Percentiles rank a stretch among this genome's conserved stretches.
These are phyloP conservation scores for Plasmodium blacklocki DNA, from an alignment of 169 alveolate genomes.

Conservation along the genomic window DNA sequence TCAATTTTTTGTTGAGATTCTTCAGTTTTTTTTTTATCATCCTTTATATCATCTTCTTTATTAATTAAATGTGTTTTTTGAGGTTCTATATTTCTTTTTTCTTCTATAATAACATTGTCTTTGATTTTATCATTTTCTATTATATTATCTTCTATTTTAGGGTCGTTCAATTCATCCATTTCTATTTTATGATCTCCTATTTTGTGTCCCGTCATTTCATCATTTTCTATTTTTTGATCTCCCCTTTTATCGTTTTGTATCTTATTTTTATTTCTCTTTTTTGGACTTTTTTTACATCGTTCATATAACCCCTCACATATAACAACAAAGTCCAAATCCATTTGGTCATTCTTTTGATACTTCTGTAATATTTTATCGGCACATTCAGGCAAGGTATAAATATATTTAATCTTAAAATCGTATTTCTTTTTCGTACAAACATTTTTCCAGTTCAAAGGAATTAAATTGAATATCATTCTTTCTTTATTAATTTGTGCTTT, in stretches of 20 bases:
- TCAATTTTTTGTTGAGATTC: no score
- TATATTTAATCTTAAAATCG: conserved; percentile 31
- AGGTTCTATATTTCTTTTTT: no score
- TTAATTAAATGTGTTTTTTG: no score
- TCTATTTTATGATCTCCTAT: neutral
- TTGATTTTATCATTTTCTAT: neutral
- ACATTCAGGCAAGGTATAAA: conserved; percentile 52
- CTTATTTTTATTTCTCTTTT: neutral
- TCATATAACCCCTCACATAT: conserved; percentile 37
- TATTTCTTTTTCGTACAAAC: conserved; percentile 22
- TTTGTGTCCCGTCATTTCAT: neutral
- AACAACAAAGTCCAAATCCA: conserved; percentile 50
- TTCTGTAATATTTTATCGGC: conserved; percentile 55
- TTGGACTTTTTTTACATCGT: neutral
- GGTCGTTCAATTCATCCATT: neutral
- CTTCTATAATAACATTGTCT: neutral
- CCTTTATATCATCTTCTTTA: no score
- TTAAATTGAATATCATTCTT: conserved; percentile 9
- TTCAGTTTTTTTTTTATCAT: no score
- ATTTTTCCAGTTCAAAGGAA: conserved; percentile 13
- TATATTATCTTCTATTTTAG: neutral
- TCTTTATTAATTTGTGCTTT: neutral
- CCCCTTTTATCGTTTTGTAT: neutral
- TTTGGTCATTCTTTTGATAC: conserved; percentile 10
- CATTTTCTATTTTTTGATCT: neutral